Conservation (phyloP, 768 basidiomycete genomes). For the Suillus placidus region DNA sequence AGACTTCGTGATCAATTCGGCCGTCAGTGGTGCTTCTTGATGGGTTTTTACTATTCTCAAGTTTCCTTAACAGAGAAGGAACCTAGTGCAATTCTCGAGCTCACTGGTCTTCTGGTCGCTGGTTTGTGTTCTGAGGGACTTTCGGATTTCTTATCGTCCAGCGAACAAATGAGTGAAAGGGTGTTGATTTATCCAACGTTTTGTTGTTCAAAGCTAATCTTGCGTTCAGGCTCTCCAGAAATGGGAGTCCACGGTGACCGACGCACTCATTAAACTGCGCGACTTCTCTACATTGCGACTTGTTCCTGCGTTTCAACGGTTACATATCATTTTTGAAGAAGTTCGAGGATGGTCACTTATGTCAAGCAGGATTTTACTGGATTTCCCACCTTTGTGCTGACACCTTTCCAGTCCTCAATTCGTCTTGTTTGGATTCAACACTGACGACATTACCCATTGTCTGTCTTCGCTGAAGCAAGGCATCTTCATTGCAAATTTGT, state of each 20-base stretch:
- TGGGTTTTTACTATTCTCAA: background rate
- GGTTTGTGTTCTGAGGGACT: conserved; percentile 74
- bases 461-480: conserved; percentile 56
- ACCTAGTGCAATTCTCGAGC: conserved; percentile 67
- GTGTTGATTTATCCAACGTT: conserved; percentile 41
- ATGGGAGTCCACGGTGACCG: conserved; percentile 77
- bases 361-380: conserved; percentile 44
- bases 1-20: conserved; percentile 70
- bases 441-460: conserved; percentile 53
- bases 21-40: conserved; percentile 44
- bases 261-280: conserved; percentile 71
- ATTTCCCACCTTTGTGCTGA: conserved; percentile 10
- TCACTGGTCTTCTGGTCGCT: conserved; percentile 70
- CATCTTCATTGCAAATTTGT: conserved; percentile 68
- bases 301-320: conserved; percentile 73
- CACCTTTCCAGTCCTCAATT: conserved; percentile 55
- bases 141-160: conserved; percentile 73
- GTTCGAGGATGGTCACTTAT: conserved; percentile 75
- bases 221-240: conserved; percentile 69
- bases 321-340: conserved; percentile 78
- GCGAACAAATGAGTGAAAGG: conserved; percentile 81
- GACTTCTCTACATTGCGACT: conserved; percentile 73
- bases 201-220: conserved; percentile 23
- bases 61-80: conserved; percentile 50
- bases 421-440: conserved; percentile 53